Percentiles rank a stretch among this genome's conserved stretches.
phyloP scores from a whole-genome alignment of 106 monocot genomes.

The Gastrodia elata region DNA sequence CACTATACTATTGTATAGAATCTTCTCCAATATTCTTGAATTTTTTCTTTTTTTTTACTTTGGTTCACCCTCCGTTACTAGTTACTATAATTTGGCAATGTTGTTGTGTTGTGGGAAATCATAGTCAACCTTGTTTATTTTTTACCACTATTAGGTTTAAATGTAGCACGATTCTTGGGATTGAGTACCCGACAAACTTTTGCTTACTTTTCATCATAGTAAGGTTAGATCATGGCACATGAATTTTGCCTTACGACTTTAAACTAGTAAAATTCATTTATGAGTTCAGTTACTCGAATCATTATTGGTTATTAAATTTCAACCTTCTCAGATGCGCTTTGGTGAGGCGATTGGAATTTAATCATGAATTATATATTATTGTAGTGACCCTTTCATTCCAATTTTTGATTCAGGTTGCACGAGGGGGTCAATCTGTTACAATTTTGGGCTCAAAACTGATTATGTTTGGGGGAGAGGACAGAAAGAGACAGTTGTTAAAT shows the following conservation, averaged over 20 bases:
- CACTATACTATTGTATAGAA: neutral
- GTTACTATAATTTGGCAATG: neutral
- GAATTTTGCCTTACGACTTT: neutral
- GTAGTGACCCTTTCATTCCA: neutral
- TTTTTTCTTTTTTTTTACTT: neutral
- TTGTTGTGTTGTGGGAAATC: neutral
- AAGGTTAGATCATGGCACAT: neutral
- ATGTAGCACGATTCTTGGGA: neutral
- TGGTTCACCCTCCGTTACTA: neutral
- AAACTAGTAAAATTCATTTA: neutral
- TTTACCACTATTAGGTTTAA: neutral
- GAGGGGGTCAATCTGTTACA: conserved; percentile 70
- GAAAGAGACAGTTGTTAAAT: conserved; percentile 46
- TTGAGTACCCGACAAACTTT: neutral
- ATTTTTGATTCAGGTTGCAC: conserved; percentile 42
- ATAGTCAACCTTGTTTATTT: neutral
- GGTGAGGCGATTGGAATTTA: neutral
- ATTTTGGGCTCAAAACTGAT: conserved; percentile 61
- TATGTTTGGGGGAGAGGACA: conserved; percentile 93
- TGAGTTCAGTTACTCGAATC: neutral
- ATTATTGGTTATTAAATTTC: neutral
- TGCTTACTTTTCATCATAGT: too few species aligned
- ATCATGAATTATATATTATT: neutral
- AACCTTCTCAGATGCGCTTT: neutral
- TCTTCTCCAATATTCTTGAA: neutral